Evolutionary conservation across 2,329 filamentous ascomycete species (phyloP), one percentile per base, ranked within the genome.

Genomic region (Dissoconium aciculare): DNA sequence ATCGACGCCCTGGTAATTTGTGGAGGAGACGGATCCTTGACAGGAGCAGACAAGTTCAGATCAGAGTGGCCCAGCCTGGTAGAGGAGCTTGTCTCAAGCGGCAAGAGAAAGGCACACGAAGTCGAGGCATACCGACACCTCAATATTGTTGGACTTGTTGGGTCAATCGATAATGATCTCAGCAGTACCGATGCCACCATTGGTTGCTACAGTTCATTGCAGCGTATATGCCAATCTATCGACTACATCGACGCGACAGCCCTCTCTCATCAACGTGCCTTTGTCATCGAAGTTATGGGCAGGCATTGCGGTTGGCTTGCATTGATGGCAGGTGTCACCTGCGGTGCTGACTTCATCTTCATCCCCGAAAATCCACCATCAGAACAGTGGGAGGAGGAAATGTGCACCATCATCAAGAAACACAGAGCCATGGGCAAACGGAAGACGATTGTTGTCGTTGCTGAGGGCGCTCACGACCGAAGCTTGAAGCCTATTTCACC

Each of bases 221-320:
- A 79, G 28, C 76, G 87, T 36, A 93, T 98, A 46, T 95, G 87
- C 59, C 80, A 94, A 54, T 82, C 87, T 51, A 82, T 98, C 35
- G 89, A 98, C 61, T 87, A 84, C 51, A 92, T 98, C 46, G 87
- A 98, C 58, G 85, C 87, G 12, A 95, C 89, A 0, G 87, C 87
- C 31, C 78, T 76, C 21, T 94, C 85, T 15, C 89, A 98, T 58
- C 91, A 92, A 42, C 71, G 89, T 46, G 89, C 89, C 23, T 98
- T 98, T 56, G 85, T 98, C 34, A 80, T 98, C 39, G 89, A 94
- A 57, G 89, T 98, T 49, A 98, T 98, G 89, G 89, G 89, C 29
- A 71, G 89, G 36, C 87, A 98, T 59, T 98, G 89, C 55, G 89
- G 89, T 39, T 98, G 89, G 89, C 66, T 98, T 39, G 89, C 89